Evolutionary conservation across 1,139 yeast species (phyloP).

Genomic region (Candida pseudoviswanathii): DNA sequence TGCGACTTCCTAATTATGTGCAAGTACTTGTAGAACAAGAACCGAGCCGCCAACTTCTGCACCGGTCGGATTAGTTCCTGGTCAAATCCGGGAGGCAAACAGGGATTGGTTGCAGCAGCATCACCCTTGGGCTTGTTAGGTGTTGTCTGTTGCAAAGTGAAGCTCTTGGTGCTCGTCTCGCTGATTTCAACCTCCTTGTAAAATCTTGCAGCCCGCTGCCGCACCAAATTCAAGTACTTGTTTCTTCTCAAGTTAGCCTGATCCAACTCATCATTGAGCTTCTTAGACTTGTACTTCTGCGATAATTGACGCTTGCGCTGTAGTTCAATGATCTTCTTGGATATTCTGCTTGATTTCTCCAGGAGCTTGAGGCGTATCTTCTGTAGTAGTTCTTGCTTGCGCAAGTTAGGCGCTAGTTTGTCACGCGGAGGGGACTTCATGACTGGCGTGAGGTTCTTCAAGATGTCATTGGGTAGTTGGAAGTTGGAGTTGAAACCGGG

Average conservation of each 20-base stretch:
- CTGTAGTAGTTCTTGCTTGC: conserved; percentile 9
- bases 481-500: conserved; percentile 13
- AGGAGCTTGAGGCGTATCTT: conserved; percentile 15
- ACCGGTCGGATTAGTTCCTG: conserved; percentile 1
- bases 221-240: conserved; percentile 18
- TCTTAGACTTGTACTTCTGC: conserved; percentile 13
- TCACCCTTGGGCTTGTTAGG: neutral
- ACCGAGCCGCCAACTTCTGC: conserved; percentile 4
- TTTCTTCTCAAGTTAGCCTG: conserved; percentile 22
- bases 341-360: conserved; percentile 17
- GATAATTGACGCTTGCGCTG: conserved; percentile 15
- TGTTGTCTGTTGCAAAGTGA: conserved; percentile 1
- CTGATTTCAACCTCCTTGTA: conserved; percentile 5
- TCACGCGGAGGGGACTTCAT: conserved; percentile 12
- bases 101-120: neutral
- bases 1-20: conserved; percentile 9
- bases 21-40: conserved; percentile 12
- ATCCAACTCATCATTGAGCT: conserved; percentile 16
- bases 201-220: conserved; percentile 18
- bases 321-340: conserved; percentile 17
- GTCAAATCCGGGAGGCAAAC: neutral
- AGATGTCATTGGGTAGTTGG: conserved; percentile 20
- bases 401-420: conserved; percentile 6
- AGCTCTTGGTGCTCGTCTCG: neutral
- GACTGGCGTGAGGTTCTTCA: conserved; percentile 23